Evolutionary conservation across 2,329 filamentous ascomycete species (phyloP).

Genomic region (Bimuria novae-zelandiae): DNA sequence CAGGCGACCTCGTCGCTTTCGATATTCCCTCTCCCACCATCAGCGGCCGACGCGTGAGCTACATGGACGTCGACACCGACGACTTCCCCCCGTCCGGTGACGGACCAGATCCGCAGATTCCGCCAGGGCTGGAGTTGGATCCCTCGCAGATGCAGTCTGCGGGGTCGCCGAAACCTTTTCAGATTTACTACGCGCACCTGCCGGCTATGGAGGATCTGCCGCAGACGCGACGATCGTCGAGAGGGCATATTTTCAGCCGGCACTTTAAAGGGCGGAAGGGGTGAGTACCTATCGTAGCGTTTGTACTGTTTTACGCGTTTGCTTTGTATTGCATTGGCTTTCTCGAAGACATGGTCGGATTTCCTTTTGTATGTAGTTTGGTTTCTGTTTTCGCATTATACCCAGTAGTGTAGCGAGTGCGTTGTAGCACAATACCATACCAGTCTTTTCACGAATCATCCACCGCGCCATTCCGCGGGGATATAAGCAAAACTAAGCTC

Average conservation of each 20-base stretch:
- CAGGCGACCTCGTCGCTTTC: conserved; percentile 28
- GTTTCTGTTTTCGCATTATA: not conserved
- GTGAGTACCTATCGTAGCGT: not conserved
- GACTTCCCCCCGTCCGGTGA: conserved; percentile 28
- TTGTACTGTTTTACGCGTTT: not conserved
- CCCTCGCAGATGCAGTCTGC: not conserved
- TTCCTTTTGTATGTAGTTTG: not conserved
- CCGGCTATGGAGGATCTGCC: not conserved
- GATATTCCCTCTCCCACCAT: conserved; percentile 31
- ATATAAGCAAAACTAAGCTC: too few relatives aligned
- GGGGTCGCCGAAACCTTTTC: not conserved
- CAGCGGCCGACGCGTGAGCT: conserved; percentile 39
- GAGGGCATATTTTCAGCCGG: not conserved
- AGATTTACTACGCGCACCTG: not conserved
- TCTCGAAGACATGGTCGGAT: too few relatives aligned
- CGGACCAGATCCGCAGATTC: conserved; percentile 5
- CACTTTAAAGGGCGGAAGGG: conserved; percentile 1
- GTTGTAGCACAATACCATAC: too few relatives aligned
- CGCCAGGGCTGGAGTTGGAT: conserved; percentile 1
- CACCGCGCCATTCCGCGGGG: too few relatives aligned
- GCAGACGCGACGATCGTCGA: not conserved
- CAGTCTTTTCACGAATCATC: too few relatives aligned
- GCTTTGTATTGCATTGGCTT: not conserved
- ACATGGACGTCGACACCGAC: conserved; percentile 42
- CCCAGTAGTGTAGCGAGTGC: not conserved